These are phyloP conservation scores for Actinomucor elegans DNA, from an alignment of 371 early-diverging fungal genomes.

Conservation along the genomic window DNA sequence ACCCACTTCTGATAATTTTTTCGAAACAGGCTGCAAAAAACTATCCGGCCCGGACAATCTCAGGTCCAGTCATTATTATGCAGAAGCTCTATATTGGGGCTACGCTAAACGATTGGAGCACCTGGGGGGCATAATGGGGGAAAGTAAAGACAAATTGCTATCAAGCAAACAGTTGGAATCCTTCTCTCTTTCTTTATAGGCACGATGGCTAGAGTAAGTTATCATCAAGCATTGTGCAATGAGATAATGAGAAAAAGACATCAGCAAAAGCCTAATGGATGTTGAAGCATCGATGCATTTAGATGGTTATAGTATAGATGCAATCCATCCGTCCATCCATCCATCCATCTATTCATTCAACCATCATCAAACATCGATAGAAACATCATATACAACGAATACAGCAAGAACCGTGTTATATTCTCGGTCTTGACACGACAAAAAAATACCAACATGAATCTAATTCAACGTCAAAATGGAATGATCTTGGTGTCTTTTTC, in stretches of 20 bases:
- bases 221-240: not conserved
- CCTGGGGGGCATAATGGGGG: slow-evolving; percentile 1
- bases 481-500: too few relatives aligned
- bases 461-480: too few relatives aligned
- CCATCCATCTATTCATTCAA: not conserved
- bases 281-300: not conserved
- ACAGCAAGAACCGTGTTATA: too few relatives aligned
- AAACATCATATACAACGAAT: not conserved
- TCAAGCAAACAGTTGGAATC: slow-evolving; percentile 13
- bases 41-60: slow-evolving; percentile 14
- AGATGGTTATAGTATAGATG: not conserved
- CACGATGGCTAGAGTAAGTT: slow-evolving; percentile 39
- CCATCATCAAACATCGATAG: not conserved
- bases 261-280: not conserved
- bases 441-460: too few relatives aligned
- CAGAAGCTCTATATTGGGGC: not conserved
- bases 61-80: not conserved
- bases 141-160: slow-evolving; percentile 1
- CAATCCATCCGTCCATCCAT: slow-evolving; percentile 16
- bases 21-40: too few relatives aligned
- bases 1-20: too few relatives aligned
- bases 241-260: not conserved
- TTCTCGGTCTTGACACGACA: too few relatives aligned
- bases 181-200: slow-evolving; percentile 33
- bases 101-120: not conserved